Base-by-base conservation (phyloP, 2,329 filamentous ascomycete genomes). In the Didymella pomorum region DNA sequence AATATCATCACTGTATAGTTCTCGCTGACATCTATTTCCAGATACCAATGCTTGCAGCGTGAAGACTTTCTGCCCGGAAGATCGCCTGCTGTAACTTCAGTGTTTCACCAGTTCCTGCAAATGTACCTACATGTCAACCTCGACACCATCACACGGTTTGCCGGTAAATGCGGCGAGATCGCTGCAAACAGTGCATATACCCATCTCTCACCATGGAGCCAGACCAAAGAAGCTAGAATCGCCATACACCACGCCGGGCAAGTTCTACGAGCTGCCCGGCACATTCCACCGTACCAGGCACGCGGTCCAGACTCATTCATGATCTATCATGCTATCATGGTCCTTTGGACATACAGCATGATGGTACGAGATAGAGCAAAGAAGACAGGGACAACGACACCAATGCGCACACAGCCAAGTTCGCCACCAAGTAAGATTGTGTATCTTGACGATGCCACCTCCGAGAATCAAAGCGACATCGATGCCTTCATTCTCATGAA, bases 51-150 rank as follows among this genome's bases (percentile, higher is more conserved):
- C 23, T 78, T 90, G 12, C 76, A 80, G 42, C 77, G 78, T 57
- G 78, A 80, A 54, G 73, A 77, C 9, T 76, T 80, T 58, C 71
- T 70, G 23, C 82, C 85, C 56, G 35, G 56, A 10, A 58, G 31
- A 12, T 59, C 63, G 5, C 49, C 55, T 1, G 61, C 61, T 6
- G 20, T 62, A 10, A 46, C 44, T 35, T 58, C 56, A 3, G 63
- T 80, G 2, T 72, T 79, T 29, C 79, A 82, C 0, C 76, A 81
- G 63, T 79, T 88, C 3, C 73, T 89, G 1, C 78, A 86, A 61
- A 85, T 89, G 81, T 84, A 87, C 62, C 78, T 89, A 5, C 84
- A 89, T 70, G 81, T 87, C 37, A 85, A 84, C 0, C 77, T 89
- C 2, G 84, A 87, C 60, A 86, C 88, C 58, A 76, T 89, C 21